Evolutionary conservation across 2,329 filamentous ascomycete genomes (phyloP).

Genomic region (Whalleya microplaca): DNA sequence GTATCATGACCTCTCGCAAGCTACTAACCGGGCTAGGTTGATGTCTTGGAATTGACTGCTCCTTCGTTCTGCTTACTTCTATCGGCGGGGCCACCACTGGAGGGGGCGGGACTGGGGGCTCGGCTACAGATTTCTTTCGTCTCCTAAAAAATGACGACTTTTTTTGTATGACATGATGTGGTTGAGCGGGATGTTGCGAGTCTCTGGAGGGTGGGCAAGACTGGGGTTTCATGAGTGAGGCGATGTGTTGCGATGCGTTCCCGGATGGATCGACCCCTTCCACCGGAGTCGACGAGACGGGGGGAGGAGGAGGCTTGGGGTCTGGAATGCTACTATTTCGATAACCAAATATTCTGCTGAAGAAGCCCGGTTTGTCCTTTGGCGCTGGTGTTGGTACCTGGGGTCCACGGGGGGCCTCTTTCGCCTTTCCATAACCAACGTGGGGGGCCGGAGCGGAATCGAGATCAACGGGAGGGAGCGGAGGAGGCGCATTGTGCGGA

Average conservation of each 20-base stretch:
- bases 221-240: conserved; percentile 50
- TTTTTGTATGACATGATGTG: conserved; percentile 69
- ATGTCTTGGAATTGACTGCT: conserved; percentile 38
- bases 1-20: conserved; percentile 84
- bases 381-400: conserved; percentile 47
- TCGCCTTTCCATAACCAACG: conserved; percentile 62
- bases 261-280: conserved; percentile 45
- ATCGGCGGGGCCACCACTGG: conserved; percentile 40
- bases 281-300: conserved; percentile 41
- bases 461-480: conserved; percentile 36
- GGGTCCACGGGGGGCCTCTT: conserved; percentile 51
- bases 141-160: conserved; percentile 96
- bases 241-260: conserved; percentile 47
- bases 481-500: conserved; percentile 32
- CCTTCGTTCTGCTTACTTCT: conserved; percentile 27
- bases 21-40: conserved; percentile 74
- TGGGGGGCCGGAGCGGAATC: conserved; percentile 62
- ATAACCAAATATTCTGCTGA: conserved; percentile 87
- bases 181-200: conserved; percentile 45
- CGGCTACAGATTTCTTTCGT: conserved; percentile 85
- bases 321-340: conserved; percentile 49
- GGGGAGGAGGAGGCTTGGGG: conserved; percentile 35
- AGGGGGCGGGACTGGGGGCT: conserved; percentile 64
- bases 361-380: conserved; percentile 84
- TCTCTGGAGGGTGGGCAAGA: conserved; percentile 57